Evolutionary conservation across 306 rosid species (phyloP).

Genomic region (Quercus gilva): DNA sequence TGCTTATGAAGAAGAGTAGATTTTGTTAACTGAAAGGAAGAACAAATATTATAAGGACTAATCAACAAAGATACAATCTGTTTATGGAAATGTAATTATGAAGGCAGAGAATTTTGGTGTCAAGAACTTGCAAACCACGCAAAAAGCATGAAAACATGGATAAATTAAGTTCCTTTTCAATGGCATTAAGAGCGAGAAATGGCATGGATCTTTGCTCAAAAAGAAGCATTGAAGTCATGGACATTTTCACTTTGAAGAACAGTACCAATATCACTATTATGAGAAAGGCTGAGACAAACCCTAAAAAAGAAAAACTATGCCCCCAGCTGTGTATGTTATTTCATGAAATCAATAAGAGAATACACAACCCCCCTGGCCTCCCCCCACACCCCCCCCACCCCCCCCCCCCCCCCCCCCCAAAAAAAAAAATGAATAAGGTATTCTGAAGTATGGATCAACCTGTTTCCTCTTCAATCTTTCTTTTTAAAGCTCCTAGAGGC

Average conservation of each 20-base stretch:
- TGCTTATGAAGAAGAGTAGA: neutral
- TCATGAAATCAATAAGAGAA: neutral
- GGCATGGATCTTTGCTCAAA: neutral
- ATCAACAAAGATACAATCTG: neutral
- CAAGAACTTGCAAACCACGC: neutral
- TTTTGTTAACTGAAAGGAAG: neutral
- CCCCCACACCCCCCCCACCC: too few species aligned
- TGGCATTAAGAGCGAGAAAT: neutral
- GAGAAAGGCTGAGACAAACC: neutral
- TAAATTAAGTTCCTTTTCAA: neutral
- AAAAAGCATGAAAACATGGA: neutral
- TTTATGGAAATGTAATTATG: neutral
- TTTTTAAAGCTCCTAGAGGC: conserved; percentile 80
- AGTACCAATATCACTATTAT: neutral
- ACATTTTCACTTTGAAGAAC: neutral
- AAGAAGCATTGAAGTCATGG: neutral
- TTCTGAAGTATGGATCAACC: conserved; percentile 40
- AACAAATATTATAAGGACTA: conserved; percentile 2
- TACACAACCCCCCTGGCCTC: too few species aligned
- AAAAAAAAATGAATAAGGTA: neutral
- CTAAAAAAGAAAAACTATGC: neutral
- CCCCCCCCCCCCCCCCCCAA: too few species aligned
- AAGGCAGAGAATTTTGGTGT: conserved; percentile 10
- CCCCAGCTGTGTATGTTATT: neutral
- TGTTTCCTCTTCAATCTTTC: conserved; percentile 85